Evolutionary conservation across 768 basidiomycete species (phyloP).

Genomic region (Tylopilus sp.): DNA sequence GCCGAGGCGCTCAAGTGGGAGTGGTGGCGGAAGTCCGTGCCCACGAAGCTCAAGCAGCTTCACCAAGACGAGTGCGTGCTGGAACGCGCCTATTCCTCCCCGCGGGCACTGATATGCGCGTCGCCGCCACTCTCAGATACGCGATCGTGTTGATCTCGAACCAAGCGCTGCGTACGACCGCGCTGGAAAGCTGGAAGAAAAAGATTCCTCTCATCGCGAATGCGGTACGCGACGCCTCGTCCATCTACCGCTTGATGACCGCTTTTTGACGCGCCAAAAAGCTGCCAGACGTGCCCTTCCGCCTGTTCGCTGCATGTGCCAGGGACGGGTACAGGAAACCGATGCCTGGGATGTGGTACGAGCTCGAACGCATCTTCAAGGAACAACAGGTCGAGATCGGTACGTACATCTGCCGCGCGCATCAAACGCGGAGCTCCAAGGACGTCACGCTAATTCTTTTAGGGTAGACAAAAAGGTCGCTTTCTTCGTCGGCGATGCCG

Average conservation of each 20-base stretch:
- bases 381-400: slow-evolving; percentile 63
- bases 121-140: slow-evolving; percentile 40
- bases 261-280: slow-evolving; percentile 25
- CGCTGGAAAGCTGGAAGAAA: slow-evolving; percentile 65
- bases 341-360: slow-evolving; percentile 82
- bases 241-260: background rate
- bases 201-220: slow-evolving; percentile 70
- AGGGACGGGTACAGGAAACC: slow-evolving; percentile 83
- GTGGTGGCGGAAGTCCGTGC: slow-evolving; percentile 73
- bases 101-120: background rate
- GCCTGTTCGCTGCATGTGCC: slow-evolving; percentile 70
- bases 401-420: slow-evolving; percentile 26
- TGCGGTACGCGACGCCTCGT: slow-evolving; percentile 40
- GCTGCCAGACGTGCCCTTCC: slow-evolving; percentile 75
- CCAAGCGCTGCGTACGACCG: slow-evolving; percentile 53
- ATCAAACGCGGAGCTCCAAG: background rate
- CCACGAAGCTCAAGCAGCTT: slow-evolving; percentile 56
- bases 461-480: slow-evolving; percentile 57
- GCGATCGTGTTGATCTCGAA: slow-evolving; percentile 79
- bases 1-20: slow-evolving; percentile 37
- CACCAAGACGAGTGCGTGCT: slow-evolving; percentile 55
- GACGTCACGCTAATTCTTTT: background rate
- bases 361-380: slow-evolving; percentile 59
- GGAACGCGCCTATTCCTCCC: background rate
- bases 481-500: slow-evolving; percentile 89